A percentile compares a stretch with the other conserved stretches of the same genome.
Conservation (phyloP, 2,329 filamentous ascomycete species). For the Diplodia sapinea region DNA sequence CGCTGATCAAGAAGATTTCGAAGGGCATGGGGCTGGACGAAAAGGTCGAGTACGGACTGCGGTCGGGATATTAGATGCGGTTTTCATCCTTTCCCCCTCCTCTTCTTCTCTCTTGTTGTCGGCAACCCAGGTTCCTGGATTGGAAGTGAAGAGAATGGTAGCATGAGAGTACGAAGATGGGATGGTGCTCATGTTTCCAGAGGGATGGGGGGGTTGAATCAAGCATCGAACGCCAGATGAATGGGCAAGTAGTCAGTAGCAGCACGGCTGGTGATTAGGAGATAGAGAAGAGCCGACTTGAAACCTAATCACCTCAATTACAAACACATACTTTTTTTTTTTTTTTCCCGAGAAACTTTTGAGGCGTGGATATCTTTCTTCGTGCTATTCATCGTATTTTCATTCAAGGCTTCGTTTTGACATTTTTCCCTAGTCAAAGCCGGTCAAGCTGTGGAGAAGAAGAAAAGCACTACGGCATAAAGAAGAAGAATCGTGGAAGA, state of each 20-base stretch:
- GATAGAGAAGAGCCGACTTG: not conserved
- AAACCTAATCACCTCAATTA: not conserved
- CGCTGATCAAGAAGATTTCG: conserved; percentile 77
- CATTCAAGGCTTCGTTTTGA: not conserved
- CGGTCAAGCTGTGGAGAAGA: not conserved
- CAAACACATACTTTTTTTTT: not conserved
- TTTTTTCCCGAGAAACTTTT: not conserved
- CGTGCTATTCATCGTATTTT: not conserved
- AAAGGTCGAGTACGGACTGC: conserved; percentile 2
- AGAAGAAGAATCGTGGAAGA: conserved; percentile 1
- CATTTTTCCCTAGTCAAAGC: not conserved
- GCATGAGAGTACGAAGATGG: not conserved
- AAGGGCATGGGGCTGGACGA: conserved; percentile 71
- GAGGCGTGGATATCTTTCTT: not conserved
- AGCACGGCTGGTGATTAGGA: not conserved
- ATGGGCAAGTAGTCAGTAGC: not conserved
- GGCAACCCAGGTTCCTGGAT: too few species aligned
- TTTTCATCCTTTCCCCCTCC: not conserved
- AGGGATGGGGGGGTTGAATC: not conserved
- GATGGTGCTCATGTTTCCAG: not conserved
- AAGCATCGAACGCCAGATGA: not conserved
- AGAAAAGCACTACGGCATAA: not conserved
- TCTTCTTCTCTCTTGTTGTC: not conserved
- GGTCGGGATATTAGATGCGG: conserved; percentile 1
- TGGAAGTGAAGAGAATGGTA: not conserved